Percentiles rank a stretch among this genome's conserved stretches.
phyloP scores from a whole-genome alignment of 768 basidiomycete genomes.

The Pleurotus giganteus region DNA sequence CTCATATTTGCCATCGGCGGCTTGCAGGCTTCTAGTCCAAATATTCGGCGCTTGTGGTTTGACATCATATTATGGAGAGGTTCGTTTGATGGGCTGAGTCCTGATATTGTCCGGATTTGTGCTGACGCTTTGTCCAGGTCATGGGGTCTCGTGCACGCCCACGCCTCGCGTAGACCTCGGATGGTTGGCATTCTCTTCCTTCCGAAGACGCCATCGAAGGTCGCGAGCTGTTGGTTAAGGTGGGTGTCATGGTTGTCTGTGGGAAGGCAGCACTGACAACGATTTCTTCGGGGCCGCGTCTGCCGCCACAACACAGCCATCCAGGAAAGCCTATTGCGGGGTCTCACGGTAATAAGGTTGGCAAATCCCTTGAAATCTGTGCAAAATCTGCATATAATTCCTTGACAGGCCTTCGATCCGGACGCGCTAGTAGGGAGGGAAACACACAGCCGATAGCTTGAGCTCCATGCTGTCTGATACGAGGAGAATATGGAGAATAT shows the following conservation, averaged over 20 bases:
- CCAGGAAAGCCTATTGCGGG: constrained; percentile 8
- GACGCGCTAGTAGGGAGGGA: background rate
- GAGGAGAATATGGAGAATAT: background rate
- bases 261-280: background rate
- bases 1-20: background rate
- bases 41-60: background rate
- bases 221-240: background rate
- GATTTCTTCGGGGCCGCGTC: constrained; percentile 3
- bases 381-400: background rate
- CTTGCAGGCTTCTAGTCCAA: background rate
- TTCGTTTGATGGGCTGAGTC: background rate
- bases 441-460: background rate
- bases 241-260: background rate
- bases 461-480: background rate
- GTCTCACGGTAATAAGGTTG: constrained; percentile 8
- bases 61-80: too few relatives aligned
- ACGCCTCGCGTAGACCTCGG: background rate
- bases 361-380: constrained; percentile 1
- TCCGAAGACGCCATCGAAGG: background rate
- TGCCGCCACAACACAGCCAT: constrained; percentile 4
- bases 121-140: background rate
- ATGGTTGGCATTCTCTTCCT: background rate
- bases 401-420: background rate
- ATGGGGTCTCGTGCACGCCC: background rate
- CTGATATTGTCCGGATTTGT: background rate